Percentiles rank a stretch among this genome's conserved stretches.
Evolutionary conservation across 345 rosid species (phyloP).

Genomic region (Hibiscus tridactylites): DNA sequence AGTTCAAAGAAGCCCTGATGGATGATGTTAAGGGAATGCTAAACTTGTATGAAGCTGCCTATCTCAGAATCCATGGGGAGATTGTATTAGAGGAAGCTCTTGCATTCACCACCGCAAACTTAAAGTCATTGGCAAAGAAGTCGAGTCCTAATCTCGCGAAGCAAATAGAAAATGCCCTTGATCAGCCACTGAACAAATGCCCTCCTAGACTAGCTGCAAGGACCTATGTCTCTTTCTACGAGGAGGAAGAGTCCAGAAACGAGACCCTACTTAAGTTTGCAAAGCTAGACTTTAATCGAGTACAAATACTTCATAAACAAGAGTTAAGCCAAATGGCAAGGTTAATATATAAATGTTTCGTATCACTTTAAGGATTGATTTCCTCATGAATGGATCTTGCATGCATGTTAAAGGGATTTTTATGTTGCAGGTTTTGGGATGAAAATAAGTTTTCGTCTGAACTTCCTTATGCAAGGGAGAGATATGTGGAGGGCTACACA

Average conservation of each 20-base stretch:
- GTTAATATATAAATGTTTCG: background rate
- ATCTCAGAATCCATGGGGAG: background rate
- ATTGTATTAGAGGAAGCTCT: background rate
- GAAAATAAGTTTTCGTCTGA: background rate
- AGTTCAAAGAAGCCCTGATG: background rate
- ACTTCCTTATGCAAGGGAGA: background rate
- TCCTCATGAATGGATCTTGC: background rate
- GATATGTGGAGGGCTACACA: background rate
- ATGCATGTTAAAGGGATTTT: background rate
- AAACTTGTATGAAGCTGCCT: background rate
- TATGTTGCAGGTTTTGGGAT: background rate
- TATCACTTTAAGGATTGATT: background rate
- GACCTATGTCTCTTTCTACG: slow-evolving; percentile 2
- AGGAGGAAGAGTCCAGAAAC: background rate
- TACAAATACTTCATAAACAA: background rate
- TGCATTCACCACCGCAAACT: background rate
- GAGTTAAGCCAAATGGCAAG: background rate
- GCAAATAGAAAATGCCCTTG: background rate
- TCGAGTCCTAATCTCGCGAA: background rate
- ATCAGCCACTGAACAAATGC: background rate
- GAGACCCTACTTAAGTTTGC: background rate
- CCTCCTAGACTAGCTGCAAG: background rate
- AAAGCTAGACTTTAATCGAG: background rate
- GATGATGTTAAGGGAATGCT: background rate
- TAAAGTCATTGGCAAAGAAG: background rate